Percentiles rank a stretch among this genome's conserved stretches.
Conservation (phyloP, 257 asterid genomes). For the Dorcoceras hygrometricum region DNA sequence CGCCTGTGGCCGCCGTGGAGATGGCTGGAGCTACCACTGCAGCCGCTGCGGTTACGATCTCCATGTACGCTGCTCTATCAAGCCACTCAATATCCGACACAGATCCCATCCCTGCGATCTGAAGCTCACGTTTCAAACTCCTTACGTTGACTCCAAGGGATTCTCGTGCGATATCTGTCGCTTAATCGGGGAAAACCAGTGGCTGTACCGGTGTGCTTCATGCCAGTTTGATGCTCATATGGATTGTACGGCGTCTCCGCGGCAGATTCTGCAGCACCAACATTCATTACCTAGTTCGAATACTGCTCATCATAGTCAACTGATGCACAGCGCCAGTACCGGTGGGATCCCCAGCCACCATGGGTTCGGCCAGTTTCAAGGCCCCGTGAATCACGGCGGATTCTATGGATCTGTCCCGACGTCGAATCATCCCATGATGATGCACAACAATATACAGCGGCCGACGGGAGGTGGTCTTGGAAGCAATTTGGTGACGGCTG, state of each 20-base stretch:
- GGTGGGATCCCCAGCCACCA: slow-evolving; percentile 12
- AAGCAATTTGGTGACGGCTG: slow-evolving; percentile 32
- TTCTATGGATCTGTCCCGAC: neutral
- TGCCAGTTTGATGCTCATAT: slow-evolving; percentile 61
- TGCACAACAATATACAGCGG: slow-evolving; percentile 21
- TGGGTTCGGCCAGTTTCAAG: slow-evolving; percentile 10
- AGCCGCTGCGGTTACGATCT: slow-evolving; percentile 49
- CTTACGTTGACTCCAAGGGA: slow-evolving; percentile 38
- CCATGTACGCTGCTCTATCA: slow-evolving; percentile 53
- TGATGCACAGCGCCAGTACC: slow-evolving; percentile 28
- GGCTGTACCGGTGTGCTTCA: slow-evolving; percentile 58
- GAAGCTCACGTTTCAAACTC: slow-evolving; percentile 43
- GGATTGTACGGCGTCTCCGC: slow-evolving; percentile 31
- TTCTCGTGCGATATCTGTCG: slow-evolving; percentile 59
- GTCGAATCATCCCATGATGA: slow-evolving; percentile 14
- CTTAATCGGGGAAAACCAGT: slow-evolving; percentile 44
- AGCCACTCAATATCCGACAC: slow-evolving; percentile 39
- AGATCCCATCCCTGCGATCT: slow-evolving; percentile 51
- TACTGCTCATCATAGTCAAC: slow-evolving; percentile 15
- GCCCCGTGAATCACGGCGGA: slow-evolving; percentile 10
- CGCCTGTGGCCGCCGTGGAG: slow-evolving; percentile 46
- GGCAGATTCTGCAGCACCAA: slow-evolving; percentile 24
- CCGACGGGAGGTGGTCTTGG: slow-evolving; percentile 6
- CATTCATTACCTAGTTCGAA: slow-evolving; percentile 25
- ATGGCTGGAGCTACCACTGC: slow-evolving; percentile 67